Base-by-base conservation (phyloP, 2,329 filamentous ascomycete species). In the Colletotrichum tropicicola region DNA sequence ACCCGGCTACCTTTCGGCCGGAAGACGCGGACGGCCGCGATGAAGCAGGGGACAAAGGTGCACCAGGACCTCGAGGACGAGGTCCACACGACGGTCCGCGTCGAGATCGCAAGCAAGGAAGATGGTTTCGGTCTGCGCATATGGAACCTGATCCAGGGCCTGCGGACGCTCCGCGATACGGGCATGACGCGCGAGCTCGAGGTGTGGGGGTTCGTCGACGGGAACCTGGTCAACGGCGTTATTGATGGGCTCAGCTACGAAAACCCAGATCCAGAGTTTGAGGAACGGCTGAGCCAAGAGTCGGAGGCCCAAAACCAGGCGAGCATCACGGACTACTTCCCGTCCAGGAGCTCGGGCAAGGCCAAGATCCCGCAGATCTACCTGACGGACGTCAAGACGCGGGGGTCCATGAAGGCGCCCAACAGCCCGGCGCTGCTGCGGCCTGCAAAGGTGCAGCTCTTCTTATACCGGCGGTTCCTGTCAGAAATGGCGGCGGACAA, bases 141-240 rank as follows among this genome's bases (percentile, higher is more conserved):
- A 48, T 98, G 94, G 94, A 98, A 98, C 75, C 84, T 96, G 9
- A 91, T 98, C 32, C 92, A 97, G 73, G 94, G 94, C 0, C 73
- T 98, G 52, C 87, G 92, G 17, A 93, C 89, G 1, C 79, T 95
- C 56, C 84, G 90, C 5, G 87, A 91, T 12, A 89, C 84, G 2
- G 92, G 92, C 4, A 80, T 91, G 62, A 94, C 92, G 3, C 83
- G 92, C 17, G 92, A 95, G 76, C 75, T 95, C 25, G 91, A 94
- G 71, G 85, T 98, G 4, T 98, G 95, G 93, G 96, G 95, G 0
- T 79, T 91, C 12, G 76, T 98, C 2, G 89, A 96, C 61, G 93
- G 91, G 1, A 87, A 97, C 70, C 82, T 98, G 21, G 89, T 98
- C 64, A 96, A 92, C 70, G 96, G 96, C 1, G 82, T 98, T 52